These are phyloP conservation scores for Trichosporon asahii DNA, from an alignment of 1,284 basidiomycete genomes.

Conservation along the genomic window DNA sequence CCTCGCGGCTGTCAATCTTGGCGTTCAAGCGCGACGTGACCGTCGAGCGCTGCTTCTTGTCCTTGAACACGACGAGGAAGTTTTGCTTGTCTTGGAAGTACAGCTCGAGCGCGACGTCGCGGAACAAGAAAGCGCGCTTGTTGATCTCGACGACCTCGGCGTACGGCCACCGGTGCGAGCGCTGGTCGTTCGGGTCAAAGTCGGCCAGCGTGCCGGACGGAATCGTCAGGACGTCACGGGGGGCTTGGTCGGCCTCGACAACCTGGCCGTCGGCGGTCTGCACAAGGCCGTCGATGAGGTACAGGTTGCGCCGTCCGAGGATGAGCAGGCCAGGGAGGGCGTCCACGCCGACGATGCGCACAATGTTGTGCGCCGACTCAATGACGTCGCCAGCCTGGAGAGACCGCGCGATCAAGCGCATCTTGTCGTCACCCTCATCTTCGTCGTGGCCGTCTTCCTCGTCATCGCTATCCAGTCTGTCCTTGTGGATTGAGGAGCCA, in stretches of 20 bases:
- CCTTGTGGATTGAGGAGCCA: neutral
- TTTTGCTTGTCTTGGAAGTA: slow-evolving; percentile 86
- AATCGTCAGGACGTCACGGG: slow-evolving; percentile 74
- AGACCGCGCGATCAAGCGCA: slow-evolving; percentile 52
- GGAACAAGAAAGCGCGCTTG: slow-evolving; percentile 79
- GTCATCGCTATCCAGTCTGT: neutral
- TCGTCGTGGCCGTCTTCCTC: slow-evolving; percentile 28
- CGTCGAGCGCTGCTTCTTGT: slow-evolving; percentile 63
- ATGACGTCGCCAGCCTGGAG: slow-evolving; percentile 86
- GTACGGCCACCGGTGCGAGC: slow-evolving; percentile 75
- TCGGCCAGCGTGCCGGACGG: slow-evolving; percentile 74
- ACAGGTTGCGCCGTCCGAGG: slow-evolving; percentile 76
- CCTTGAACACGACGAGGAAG: slow-evolving; percentile 71
- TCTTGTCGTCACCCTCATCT: slow-evolving; percentile 65
- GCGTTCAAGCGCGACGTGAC: slow-evolving; percentile 60
- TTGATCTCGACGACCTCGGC: slow-evolving; percentile 72
- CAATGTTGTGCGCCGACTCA: slow-evolving; percentile 75
- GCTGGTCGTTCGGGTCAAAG: slow-evolving; percentile 65
- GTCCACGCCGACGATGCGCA: slow-evolving; percentile 79
- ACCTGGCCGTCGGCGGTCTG: slow-evolving; percentile 83
- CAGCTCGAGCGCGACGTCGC: slow-evolving; percentile 86
- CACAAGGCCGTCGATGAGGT: slow-evolving; percentile 89
- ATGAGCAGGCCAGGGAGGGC: slow-evolving; percentile 78
- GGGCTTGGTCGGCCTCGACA: slow-evolving; percentile 81
- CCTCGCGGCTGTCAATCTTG: slow-evolving; percentile 47